Evolutionary conservation across 176 grass and related monocot genomes (phyloP).

Genomic region (Raddia guianensis): DNA sequence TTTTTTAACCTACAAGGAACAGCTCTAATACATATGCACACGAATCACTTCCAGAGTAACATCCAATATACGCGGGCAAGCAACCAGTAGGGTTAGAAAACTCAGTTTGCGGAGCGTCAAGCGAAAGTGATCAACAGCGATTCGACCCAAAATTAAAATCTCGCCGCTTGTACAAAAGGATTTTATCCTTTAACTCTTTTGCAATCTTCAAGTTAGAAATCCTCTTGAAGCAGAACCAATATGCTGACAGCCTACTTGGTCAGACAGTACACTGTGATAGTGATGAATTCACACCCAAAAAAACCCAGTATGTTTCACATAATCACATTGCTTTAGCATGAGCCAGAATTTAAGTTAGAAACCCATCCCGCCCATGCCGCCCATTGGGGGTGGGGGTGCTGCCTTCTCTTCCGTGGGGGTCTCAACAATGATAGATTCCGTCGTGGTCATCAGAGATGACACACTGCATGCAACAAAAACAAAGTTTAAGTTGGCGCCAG

Average conservation of each 20-base stretch:
- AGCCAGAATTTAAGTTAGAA: constrained; percentile 37
- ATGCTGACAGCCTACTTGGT: not conserved
- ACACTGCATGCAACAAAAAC: constrained; percentile 59
- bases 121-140: not conserved
- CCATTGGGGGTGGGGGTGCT: constrained; percentile 47
- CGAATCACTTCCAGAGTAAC: not conserved
- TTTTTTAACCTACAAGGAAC: too few species aligned
- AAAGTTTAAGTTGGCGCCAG: not conserved
- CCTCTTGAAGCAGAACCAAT: not conserved
- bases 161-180: not conserved
- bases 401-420: constrained; percentile 46
- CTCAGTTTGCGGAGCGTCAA: not conserved
- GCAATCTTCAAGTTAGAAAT: constrained; percentile 23
- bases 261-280: not conserved
- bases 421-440: constrained; percentile 73
- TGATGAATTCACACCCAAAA: constrained; percentile 21
- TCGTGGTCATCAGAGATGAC: constrained; percentile 76
- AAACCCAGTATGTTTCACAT: constrained; percentile 4
- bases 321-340: constrained; percentile 34
- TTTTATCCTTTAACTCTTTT: not conserved
- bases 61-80: too few species aligned
- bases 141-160: not conserved
- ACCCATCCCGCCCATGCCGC: constrained; percentile 54
- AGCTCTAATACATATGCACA: not conserved
- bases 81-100: not conserved